These are phyloP conservation scores for Clitopilus passeckerianus DNA, from an alignment of 768 basidiomycete genomes.

Conservation along the genomic window DNA sequence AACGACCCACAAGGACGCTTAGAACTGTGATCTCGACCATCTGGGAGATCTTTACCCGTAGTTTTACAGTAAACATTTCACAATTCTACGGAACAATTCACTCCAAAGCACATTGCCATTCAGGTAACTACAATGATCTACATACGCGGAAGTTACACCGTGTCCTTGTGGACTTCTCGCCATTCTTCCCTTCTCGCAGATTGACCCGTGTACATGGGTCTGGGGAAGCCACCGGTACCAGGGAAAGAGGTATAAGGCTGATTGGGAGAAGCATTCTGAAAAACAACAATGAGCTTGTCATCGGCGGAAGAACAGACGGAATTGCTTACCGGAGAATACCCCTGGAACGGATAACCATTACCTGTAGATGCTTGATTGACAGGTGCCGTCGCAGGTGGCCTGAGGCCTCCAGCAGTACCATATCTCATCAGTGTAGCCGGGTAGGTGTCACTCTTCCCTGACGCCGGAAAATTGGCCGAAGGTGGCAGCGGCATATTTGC, in stretches of 20 bases:
- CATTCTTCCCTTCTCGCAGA: conserved; percentile 11
- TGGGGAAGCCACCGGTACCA: conserved; percentile 8
- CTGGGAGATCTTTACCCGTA: neutral
- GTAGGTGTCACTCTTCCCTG: conserved; percentile 8
- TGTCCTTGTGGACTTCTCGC: conserved; percentile 5
- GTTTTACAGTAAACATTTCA: neutral
- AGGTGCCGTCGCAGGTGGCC: conserved; percentile 14
- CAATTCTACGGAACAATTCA: neutral
- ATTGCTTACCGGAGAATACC: conserved; percentile 16
- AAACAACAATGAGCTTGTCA: neutral
- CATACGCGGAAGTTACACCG: conserved; percentile 2
- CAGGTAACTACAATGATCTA: neutral
- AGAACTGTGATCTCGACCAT: neutral
- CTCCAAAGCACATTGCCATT: conserved; percentile 1
- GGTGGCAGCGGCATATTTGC: conserved; percentile 4
- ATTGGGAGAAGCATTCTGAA: conserved; percentile 7
- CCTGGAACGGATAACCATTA: conserved; percentile 13
- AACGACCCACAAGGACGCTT: neutral
- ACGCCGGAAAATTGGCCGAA: conserved; percentile 5
- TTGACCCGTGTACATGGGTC: conserved; percentile 16
- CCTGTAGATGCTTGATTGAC: conserved; percentile 7
- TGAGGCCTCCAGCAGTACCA: conserved; percentile 2
- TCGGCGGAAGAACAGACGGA: neutral
- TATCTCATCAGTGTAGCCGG: neutral
- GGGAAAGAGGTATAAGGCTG: conserved; percentile 16